Percentiles rank a stretch among this genome's conserved stretches.
phyloP scores from a whole-genome alignment of 106 monocot species.

The Xerophyta viscosa region DNA sequence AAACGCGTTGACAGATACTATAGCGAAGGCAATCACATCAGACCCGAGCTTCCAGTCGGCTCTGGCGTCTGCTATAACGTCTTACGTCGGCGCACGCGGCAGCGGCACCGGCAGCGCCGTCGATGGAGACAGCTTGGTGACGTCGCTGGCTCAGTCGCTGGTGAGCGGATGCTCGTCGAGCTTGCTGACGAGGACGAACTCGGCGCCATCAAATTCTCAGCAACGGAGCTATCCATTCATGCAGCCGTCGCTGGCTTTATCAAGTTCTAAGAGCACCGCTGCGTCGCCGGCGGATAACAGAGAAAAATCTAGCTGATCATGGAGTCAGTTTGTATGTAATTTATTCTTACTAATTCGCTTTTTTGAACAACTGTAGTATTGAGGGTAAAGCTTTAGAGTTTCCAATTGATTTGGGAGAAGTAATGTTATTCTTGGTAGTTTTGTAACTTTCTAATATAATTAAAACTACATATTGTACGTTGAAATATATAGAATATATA shows the following conservation, averaged over 20 bases:
- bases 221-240: conserved; percentile 11
- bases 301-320: conserved; percentile 29
- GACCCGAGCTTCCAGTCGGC: conserved; percentile 83
- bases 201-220: neutral
- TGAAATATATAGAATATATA: too few species aligned
- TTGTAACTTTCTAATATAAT: too few species aligned
- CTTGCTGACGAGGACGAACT: conserved; percentile 3
- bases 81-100: conserved; percentile 28
- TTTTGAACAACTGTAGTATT: too few species aligned
- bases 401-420: too few species aligned
- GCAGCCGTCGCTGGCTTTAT: conserved; percentile 20
- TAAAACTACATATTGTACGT: too few species aligned
- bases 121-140: conserved; percentile 12
- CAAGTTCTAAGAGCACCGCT: conserved; percentile 24
- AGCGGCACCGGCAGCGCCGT: conserved; percentile 1
- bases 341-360: too few species aligned
- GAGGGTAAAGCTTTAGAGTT: too few species aligned
- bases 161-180: conserved; percentile 11
- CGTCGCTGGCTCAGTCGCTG: neutral
- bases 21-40: conserved; percentile 66
- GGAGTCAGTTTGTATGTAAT: too few species aligned
- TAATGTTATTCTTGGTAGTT: too few species aligned
- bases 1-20: conserved; percentile 31
- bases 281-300: conserved; percentile 31
- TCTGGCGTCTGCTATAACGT: conserved; percentile 57